A percentile compares a stretch with the other conserved stretches of the same genome.
phyloP scores from a whole-genome alignment of 306 rosid genomes.

The Gastrolobium bilobum region DNA sequence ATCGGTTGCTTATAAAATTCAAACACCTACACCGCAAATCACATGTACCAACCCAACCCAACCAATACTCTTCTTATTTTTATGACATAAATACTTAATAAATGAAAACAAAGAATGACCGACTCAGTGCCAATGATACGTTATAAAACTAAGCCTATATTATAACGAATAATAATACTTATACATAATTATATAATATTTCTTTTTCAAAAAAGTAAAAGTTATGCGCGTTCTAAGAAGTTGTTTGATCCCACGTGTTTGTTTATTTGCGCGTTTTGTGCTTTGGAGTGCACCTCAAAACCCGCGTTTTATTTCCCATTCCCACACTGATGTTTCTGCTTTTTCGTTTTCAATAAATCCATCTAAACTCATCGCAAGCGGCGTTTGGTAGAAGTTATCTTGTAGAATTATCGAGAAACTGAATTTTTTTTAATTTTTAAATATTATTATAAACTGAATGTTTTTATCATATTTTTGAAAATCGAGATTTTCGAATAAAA shows the following conservation, averaged over 20 bases:
- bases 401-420: no score
- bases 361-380: no score
- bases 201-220: not conserved
- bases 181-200: not conserved
- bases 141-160: no score
- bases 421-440: no score
- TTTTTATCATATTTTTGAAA: no score
- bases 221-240: not conserved
- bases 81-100: not conserved
- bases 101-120: not conserved
- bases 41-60: slow-evolving; percentile 40
- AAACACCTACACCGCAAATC: slow-evolving; percentile 1
- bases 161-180: no score
- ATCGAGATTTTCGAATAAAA: no score
- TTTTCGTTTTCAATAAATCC: not conserved
- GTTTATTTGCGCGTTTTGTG: not conserved
- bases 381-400: no score
- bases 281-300: not conserved
- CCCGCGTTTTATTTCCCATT: not conserved
- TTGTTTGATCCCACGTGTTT: not conserved
- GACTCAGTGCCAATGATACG: not conserved
- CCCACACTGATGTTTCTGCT: not conserved
- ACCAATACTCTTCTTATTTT: not conserved
- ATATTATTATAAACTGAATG: no score
- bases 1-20: slow-evolving; percentile 5